Evolutionary conservation across 2,329 filamentous ascomycete species (phyloP).

Genomic region (Scortechinia acanthostroma): DNA sequence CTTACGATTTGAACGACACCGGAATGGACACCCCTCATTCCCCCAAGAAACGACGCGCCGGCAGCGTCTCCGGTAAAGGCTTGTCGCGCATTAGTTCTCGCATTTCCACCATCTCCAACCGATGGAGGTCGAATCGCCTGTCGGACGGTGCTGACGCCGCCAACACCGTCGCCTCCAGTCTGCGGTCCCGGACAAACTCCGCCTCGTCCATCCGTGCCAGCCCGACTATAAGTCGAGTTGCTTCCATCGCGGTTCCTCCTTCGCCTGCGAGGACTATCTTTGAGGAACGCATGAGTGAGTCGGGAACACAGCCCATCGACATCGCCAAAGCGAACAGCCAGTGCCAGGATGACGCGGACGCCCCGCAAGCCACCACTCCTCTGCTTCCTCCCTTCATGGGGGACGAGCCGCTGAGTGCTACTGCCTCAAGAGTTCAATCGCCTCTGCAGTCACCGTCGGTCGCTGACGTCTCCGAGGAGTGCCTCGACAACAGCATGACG

Average conservation of each 20-base stretch:
- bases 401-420: background rate
- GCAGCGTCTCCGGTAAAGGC: background rate
- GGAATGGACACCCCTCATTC: background rate
- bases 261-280: conserved; percentile 1
- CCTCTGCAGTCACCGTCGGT: background rate
- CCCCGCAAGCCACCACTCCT: background rate
- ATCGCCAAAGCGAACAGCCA: background rate
- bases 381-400: conserved; percentile 1
- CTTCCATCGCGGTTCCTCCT: background rate
- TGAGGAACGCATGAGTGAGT: background rate
- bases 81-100: background rate
- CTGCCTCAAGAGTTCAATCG: background rate
- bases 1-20: background rate
- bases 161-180: background rate
- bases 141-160: background rate
- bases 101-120: background rate
- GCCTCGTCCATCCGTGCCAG: background rate
- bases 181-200: background rate
- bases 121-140: background rate
- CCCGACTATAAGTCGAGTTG: background rate
- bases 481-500: background rate
- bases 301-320: background rate
- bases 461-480: background rate
- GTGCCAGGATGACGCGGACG: background rate
- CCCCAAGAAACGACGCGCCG: background rate